phyloP scores from a whole-genome alignment of 2,329 filamentous ascomycete genomes.

The Daldinia sp. region DNA sequence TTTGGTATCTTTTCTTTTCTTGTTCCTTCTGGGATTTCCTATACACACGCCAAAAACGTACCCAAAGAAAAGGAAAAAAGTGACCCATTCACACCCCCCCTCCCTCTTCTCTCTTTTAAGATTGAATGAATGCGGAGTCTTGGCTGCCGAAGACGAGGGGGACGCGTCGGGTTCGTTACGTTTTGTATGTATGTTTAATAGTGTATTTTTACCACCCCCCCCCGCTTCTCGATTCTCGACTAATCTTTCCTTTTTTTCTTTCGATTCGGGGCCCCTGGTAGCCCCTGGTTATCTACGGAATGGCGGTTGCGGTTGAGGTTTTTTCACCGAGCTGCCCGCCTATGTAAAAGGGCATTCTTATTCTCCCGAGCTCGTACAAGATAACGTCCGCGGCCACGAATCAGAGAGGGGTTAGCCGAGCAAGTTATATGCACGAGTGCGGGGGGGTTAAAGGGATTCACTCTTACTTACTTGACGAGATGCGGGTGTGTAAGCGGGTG shows the following conservation, averaged over 20 bases:
- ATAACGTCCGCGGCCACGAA: slow-evolving; percentile 33
- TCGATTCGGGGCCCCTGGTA: background rate
- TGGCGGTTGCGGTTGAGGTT: slow-evolving; percentile 15
- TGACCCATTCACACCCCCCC: background rate
- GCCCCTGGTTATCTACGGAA: slow-evolving; percentile 1
- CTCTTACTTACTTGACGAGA: slow-evolving; percentile 10
- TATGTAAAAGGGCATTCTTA: slow-evolving; percentile 33
- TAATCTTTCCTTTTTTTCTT: slow-evolving; percentile 31
- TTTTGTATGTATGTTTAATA: slow-evolving; percentile 7
- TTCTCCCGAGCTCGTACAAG: slow-evolving; percentile 35
- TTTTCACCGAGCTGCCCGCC: slow-evolving; percentile 30
- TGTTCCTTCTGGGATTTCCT: background rate
- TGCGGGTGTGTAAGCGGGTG: slow-evolving; percentile 12
- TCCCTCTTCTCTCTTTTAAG: background rate
- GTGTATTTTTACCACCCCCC: slow-evolving; percentile 7
- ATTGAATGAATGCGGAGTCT: slow-evolving; percentile 29
- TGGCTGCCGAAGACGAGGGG: slow-evolving; percentile 25
- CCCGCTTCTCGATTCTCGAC: slow-evolving; percentile 22
- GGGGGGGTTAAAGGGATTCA: slow-evolving; percentile 20
- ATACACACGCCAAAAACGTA: too few species aligned
- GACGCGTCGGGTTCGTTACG: background rate
- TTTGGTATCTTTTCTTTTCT: background rate
- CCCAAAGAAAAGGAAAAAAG: background rate
- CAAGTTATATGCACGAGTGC: slow-evolving; percentile 32
- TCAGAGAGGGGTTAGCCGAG: slow-evolving; percentile 27